Conservation (phyloP, 2,329 filamentous ascomycete species). For the Botryosphaeria agaves region DNA sequence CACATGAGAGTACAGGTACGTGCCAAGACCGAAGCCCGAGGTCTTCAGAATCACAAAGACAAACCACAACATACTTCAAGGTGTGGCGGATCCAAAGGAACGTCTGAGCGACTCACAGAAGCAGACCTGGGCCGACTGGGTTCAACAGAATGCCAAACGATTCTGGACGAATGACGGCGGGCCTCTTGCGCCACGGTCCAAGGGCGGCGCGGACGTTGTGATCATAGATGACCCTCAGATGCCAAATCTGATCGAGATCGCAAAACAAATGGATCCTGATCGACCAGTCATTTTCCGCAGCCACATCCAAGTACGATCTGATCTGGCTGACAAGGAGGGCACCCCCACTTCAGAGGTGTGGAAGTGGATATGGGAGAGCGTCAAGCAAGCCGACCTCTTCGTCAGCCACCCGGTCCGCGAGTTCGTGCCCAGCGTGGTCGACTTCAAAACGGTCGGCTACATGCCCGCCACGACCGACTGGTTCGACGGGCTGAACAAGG, state of each 20-base stretch:
- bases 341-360: constrained; percentile 58
- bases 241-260: constrained; percentile 59
- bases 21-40: constrained; percentile 62
- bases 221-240: constrained; percentile 75
- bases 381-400: constrained; percentile 57
- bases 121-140: constrained; percentile 50
- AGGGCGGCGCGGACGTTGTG: constrained; percentile 61
- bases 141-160: constrained; percentile 51
- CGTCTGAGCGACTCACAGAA: constrained; percentile 47
- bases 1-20: constrained; percentile 30
- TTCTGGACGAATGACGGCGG: constrained; percentile 58
- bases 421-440: constrained; percentile 57
- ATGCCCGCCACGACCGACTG: constrained; percentile 71
- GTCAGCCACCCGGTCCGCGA: constrained; percentile 64
- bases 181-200: constrained; percentile 43
- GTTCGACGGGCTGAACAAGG: constrained; percentile 69
- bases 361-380: constrained; percentile 57
- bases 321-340: constrained; percentile 44
- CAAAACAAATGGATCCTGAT: constrained; percentile 52
- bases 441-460: constrained; percentile 49
- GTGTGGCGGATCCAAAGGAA: constrained; percentile 48
- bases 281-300: constrained; percentile 66
- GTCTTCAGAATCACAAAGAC: constrained; percentile 76
- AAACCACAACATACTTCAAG: constrained; percentile 77
- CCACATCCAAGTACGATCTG: constrained; percentile 67